Evolutionary conservation across 2,329 filamentous ascomycete genomes (phyloP), one percentile per base, ranked within the genome.

Genomic region (Trichoderma guizhouense): DNA sequence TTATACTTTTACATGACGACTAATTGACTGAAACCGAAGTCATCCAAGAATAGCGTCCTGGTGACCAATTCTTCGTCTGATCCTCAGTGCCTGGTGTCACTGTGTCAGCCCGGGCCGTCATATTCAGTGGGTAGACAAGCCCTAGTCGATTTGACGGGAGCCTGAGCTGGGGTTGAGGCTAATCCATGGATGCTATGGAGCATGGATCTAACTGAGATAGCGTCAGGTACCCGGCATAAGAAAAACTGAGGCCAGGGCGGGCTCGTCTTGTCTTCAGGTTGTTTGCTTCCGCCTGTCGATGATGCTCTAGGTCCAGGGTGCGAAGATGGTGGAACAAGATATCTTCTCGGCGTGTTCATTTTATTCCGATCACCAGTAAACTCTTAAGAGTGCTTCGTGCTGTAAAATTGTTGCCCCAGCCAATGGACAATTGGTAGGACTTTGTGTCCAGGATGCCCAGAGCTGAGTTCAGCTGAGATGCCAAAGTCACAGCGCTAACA

Each of bases 401-500:
- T 58, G 4, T 9, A n/a, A 28, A n/a, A 3, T 7, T 36, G 0
- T n/a, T 9, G 2, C 11, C 21, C 21, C 24, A 61, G 30, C 30
- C 0, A 26, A 12, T n/a, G 32, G 24, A 1, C 2, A 53, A 53
- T 2, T 53, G 47, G 47, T 24, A 21, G 21, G 47, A 53, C 4
- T 53, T 55, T 36, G 28, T 14, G 18, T 26, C 4, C 12, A 68
- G 34, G 32, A 32, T 60, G n/a, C 18, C 34, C 4, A 8, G 28
- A 26, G 55, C 55, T 34, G 66, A 68, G 14, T 36, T 34, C 66
- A 69, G 66, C 66, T 69, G 66, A 69, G 21, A 60, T 57, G 66
- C 66, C 18, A 57, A 30, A 30, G 43, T 62, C 66, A 47, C 66
- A 62, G 36, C 66, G 66, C 66, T 69, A 69, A 34, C 14, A 62